phyloP scores from a whole-genome alignment of 108 stramenopile species.

The Fragilariopsis cylindrus region DNA sequence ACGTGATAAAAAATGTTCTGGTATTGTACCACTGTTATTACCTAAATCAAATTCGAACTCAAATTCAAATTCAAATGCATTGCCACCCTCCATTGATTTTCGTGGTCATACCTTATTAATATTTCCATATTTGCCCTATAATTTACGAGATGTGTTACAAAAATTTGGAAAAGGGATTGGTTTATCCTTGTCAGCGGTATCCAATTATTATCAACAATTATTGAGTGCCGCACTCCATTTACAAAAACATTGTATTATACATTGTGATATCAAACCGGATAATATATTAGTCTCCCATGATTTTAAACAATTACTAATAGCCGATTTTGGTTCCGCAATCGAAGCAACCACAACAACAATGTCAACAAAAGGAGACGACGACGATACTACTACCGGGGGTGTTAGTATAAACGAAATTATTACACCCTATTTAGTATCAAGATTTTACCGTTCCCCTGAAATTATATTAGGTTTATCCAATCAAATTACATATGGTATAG shows the following conservation, averaged over 20 bases:
- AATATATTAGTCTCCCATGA: constrained; percentile 94
- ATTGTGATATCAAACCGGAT: constrained; percentile 98
- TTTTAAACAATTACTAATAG: constrained; percentile 81
- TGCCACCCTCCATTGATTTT: neutral
- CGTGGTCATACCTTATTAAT: constrained; percentile 59
- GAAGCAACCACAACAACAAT: constrained; percentile 33
- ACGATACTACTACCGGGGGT: constrained; percentile 25
- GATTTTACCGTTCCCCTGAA: constrained; percentile 99
- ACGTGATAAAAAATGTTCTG: constrained; percentile 19
- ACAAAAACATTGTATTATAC: constrained; percentile 83
- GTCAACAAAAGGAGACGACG: constrained; percentile 38
- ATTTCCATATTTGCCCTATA: constrained; percentile 70
- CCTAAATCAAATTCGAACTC: constrained; percentile 6
- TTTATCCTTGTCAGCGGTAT: constrained; percentile 87
- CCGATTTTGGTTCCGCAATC: constrained; percentile 96
- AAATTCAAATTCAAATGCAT: neutral
- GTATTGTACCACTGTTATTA: constrained; percentile 66
- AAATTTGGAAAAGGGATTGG: constrained; percentile 91
- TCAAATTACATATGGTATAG: constrained; percentile 84
- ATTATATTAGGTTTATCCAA: constrained; percentile 92
- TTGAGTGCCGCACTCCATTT: constrained; percentile 87
- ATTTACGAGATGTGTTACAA: constrained; percentile 45
- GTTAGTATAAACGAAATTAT: constrained; percentile 45
- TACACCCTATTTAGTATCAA: constrained; percentile 96
- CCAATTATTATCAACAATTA: constrained; percentile 90